Evolutionary conservation across 2,329 filamentous ascomycete species (phyloP).

Genomic region (Trichoderma gracile): DNA sequence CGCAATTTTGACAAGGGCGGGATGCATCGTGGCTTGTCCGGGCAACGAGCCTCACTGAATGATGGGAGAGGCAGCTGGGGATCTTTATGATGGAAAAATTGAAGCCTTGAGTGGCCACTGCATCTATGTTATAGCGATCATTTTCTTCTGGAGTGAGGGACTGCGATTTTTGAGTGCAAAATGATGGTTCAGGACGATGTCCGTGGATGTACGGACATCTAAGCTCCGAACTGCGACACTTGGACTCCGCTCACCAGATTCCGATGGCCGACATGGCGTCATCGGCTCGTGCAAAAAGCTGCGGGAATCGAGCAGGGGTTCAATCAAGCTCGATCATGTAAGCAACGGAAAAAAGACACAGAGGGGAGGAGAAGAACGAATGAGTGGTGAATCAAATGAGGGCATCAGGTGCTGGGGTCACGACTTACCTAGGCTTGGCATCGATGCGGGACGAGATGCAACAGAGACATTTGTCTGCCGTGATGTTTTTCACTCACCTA

Average conservation of each 20-base stretch:
- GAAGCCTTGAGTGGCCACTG: neutral
- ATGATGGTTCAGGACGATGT: too few relatives aligned
- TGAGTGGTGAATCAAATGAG: conserved; percentile 8
- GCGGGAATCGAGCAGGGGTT: too few relatives aligned
- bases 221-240: conserved; percentile 2
- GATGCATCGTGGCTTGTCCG: neutral
- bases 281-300: neutral
- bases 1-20: neutral
- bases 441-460: neutral
- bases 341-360: neutral
- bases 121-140: too few relatives aligned
- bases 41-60: too few relatives aligned
- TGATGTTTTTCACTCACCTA: neutral
- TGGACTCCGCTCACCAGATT: neutral
- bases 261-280: conserved; percentile 18
- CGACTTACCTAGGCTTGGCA: neutral
- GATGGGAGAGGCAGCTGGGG: too few relatives aligned
- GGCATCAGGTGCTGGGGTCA: conserved; percentile 14
- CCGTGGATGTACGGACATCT: neutral
- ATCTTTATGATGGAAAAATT: too few relatives aligned
- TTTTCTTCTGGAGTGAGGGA: too few relatives aligned
- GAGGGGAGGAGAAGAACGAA: neutral
- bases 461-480: neutral
- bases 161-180: too few relatives aligned
- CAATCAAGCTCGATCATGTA: too few relatives aligned